These are phyloP conservation scores for Vigna nakashimae DNA, from an alignment of 306 rosid species.

Conservation along the genomic window DNA sequence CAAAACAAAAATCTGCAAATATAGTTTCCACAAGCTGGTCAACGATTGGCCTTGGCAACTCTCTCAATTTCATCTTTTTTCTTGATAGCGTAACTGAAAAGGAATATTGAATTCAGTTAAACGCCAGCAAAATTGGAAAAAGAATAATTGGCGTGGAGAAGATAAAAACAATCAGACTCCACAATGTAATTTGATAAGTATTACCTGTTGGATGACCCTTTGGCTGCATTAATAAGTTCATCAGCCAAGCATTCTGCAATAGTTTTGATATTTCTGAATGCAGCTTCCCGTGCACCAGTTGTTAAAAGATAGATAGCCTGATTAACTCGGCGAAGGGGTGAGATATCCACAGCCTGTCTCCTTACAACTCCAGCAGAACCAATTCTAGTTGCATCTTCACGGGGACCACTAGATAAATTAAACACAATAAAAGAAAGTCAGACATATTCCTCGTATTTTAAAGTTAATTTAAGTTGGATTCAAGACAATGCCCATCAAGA, in stretches of 20 bases:
- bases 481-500: neutral
- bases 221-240: constrained; percentile 74
- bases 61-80: constrained; percentile 42
- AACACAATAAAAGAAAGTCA: neutral
- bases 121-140: neutral
- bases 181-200: neutral
- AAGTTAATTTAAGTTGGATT: neutral
- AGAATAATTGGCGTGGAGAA: no score
- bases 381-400: constrained; percentile 75
- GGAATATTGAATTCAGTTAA: neutral
- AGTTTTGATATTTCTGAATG: constrained; percentile 69
- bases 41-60: constrained; percentile 47
- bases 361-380: constrained; percentile 81
- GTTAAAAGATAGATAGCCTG: constrained; percentile 74
- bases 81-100: constrained; percentile 46
- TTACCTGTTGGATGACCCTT: constrained; percentile 78
- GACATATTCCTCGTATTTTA: neutral
- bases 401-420: constrained; percentile 57
- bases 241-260: constrained; percentile 76
- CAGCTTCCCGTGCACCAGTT: constrained; percentile 74
- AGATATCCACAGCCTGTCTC: constrained; percentile 76
- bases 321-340: constrained; percentile 71
- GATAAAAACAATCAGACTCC: neutral
- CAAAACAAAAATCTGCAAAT: constrained; percentile 22
- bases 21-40: constrained; percentile 10